Percentiles rank a stretch among this genome's conserved stretches.
phyloP scores from a whole-genome alignment of 2,329 filamentous ascomycete genomes.

The Alternaria postmessia region DNA sequence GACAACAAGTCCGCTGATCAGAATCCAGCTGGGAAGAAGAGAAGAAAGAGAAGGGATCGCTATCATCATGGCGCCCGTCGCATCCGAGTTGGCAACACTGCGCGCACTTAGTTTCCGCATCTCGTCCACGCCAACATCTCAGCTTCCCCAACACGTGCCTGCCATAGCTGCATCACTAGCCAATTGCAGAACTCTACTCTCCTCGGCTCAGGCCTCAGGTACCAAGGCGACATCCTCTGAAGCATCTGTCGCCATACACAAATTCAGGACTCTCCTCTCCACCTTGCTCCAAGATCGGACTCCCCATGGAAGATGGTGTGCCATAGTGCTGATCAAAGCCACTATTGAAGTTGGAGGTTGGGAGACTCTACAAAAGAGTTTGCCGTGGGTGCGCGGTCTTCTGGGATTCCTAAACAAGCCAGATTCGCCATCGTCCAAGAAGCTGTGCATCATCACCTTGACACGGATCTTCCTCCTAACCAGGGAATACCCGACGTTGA shows the following conservation, averaged over 20 bases:
- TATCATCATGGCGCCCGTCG: conserved; percentile 34
- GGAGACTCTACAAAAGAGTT: conserved; percentile 77
- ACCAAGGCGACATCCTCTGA: conserved; percentile 71
- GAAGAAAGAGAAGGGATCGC: background rate
- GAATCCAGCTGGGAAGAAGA: background rate
- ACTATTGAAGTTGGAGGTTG: conserved; percentile 83
- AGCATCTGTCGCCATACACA: conserved; percentile 75
- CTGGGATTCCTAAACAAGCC: conserved; percentile 81
- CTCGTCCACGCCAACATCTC: conserved; percentile 72
- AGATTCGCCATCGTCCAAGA: conserved; percentile 77
- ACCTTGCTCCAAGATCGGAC: conserved; percentile 80
- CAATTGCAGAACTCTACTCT: conserved; percentile 67
- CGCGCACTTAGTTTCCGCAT: conserved; percentile 70
- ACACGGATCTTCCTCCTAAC: conserved; percentile 85
- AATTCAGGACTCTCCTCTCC: conserved; percentile 79
- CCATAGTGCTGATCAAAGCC: conserved; percentile 80
- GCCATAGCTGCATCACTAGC: conserved; percentile 67
- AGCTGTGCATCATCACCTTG: conserved; percentile 77
- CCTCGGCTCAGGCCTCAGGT: conserved; percentile 65
- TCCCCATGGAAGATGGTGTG: conserved; percentile 77
- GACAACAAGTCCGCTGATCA: background rate
- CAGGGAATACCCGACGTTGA: conserved; percentile 80
- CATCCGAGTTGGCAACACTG: conserved; percentile 42
- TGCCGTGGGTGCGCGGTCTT: conserved; percentile 80
- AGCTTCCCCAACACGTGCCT: conserved; percentile 77